Evolutionary conservation across 2,329 filamentous ascomycete genomes (phyloP), one percentile per base, ranked within the genome.

Genomic region (Coleophoma eucalyptorum): DNA sequence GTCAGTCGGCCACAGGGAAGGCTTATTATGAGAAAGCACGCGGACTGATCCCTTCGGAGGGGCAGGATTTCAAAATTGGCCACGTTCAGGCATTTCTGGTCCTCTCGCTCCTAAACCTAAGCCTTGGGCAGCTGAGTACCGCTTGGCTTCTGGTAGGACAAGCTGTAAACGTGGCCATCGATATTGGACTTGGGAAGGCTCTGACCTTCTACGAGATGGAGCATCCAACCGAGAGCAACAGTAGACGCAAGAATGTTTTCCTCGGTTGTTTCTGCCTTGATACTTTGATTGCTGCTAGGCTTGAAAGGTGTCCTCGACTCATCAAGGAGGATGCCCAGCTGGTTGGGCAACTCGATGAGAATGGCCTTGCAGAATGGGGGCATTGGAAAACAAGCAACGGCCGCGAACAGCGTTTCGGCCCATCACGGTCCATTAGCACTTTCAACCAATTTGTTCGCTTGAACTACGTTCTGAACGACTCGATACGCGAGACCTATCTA

Each of bases 51-150:
- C 76, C 76, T 0, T 54, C 62, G 3, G 71, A 76, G 20, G 70
- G 77, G 35, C 72, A 70, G n/a, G 64, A 67, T 2, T 70, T 73
- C 50, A 72, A 77, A 38, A 57, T 74, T 4, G 72, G 74, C 12
- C 76, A 79, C 58, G 69, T 76, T n/a, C 74, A 76, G 50, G 75
- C 76, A 0, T 62, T 83, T 3, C 63, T 84, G 1, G 68, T 84
- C 11, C 42, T 44, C 6, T 21, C 42, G 16, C 42, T 44, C 8
- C 20, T 44, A 8, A 44, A 44, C n/a, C 20, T 44, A 2, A 26
- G 26, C 16, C 10, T 44, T 5, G 42, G 42, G 10, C 42, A 44
- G 26, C 31, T 44, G 11, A 44, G 42, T 15, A 44, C 42, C 8
- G 42, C 42, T 15, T 44, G 42, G 42, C n/a, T 44, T 31, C 42